Evolutionary conservation across 768 basidiomycete genomes (phyloP).

Genomic region (Hericium coralloides): DNA sequence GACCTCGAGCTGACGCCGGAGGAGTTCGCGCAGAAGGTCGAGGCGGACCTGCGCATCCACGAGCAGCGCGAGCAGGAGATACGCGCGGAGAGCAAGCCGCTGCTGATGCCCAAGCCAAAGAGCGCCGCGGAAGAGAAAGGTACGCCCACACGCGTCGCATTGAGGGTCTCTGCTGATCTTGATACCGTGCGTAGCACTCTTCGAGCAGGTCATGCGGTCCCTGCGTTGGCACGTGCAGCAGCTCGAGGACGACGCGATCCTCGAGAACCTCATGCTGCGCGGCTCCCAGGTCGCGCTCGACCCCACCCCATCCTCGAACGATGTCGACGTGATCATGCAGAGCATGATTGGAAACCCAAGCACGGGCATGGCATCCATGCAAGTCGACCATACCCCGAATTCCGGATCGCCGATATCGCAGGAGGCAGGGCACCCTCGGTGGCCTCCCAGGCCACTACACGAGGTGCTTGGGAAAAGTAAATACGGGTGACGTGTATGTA

Average conservation of each 20-base stretch:
- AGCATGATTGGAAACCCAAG: slow-evolving; percentile 23
- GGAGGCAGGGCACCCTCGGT: no score
- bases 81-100: slow-evolving; percentile 21
- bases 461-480: no score
- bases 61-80: slow-evolving; percentile 30
- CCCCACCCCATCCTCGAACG: slow-evolving; percentile 25
- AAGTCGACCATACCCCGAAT: neutral
- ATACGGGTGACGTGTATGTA: no score
- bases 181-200: slow-evolving; percentile 21
- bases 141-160: slow-evolving; percentile 8
- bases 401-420: no score
- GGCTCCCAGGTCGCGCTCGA: slow-evolving; percentile 28
- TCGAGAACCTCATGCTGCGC: slow-evolving; percentile 30
- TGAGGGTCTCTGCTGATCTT: no score
- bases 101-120: slow-evolving; percentile 24
- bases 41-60: slow-evolving; percentile 26
- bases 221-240: slow-evolving; percentile 28
- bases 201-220: slow-evolving; percentile 28
- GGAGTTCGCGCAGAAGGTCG: slow-evolving; percentile 29
- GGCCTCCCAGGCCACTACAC: no score
- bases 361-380: slow-evolving; percentile 5
- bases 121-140: slow-evolving; percentile 30
- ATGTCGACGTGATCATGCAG: slow-evolving; percentile 33
- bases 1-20: slow-evolving; percentile 30
- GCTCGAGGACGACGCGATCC: slow-evolving; percentile 36